These are phyloP conservation scores for Solanum bulbocastanum DNA, from an alignment of 257 asterid genomes.

Conservation along the genomic window DNA sequence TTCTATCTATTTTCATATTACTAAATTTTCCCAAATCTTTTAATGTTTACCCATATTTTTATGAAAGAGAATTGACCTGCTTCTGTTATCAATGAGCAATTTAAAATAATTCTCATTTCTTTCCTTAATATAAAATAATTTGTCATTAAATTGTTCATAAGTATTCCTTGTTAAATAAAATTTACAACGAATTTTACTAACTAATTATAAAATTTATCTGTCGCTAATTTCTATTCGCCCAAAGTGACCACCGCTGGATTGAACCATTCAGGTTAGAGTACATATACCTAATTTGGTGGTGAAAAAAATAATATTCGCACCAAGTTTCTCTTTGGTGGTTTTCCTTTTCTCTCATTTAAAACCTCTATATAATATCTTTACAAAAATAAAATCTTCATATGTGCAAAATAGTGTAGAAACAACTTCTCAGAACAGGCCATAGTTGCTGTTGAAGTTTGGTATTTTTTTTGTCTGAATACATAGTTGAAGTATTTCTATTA, in stretches of 20 bases:
- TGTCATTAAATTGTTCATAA: not conserved
- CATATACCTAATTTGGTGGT: slow-evolving; percentile 60
- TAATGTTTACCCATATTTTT: not conserved
- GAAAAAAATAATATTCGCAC: slow-evolving; percentile 45
- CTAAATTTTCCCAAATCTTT: not conserved
- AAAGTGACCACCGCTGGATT: slow-evolving; percentile 41
- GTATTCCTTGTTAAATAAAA: not conserved
- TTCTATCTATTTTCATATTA: not conserved
- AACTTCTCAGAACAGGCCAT: not conserved
- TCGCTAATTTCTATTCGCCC: not conserved
- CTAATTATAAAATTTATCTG: not conserved
- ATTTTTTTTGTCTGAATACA: not conserved
- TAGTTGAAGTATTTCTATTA: not conserved
- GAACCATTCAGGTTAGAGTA: slow-evolving; percentile 45
- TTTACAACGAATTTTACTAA: not conserved
- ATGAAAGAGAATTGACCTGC: slow-evolving; percentile 40
- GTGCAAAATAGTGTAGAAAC: not conserved
- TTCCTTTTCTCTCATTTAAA: not conserved
- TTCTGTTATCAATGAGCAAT: slow-evolving; percentile 7
- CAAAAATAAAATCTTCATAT: not conserved
- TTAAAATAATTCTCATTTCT: not conserved
- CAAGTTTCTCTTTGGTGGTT: slow-evolving; percentile 27
- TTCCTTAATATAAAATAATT: not conserved
- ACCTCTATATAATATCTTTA: not conserved
- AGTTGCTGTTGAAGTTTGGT: not conserved